Evolutionary conservation across 2,329 filamentous ascomycete species (phyloP).

Genomic region (Lecanicillium sp.): DNA sequence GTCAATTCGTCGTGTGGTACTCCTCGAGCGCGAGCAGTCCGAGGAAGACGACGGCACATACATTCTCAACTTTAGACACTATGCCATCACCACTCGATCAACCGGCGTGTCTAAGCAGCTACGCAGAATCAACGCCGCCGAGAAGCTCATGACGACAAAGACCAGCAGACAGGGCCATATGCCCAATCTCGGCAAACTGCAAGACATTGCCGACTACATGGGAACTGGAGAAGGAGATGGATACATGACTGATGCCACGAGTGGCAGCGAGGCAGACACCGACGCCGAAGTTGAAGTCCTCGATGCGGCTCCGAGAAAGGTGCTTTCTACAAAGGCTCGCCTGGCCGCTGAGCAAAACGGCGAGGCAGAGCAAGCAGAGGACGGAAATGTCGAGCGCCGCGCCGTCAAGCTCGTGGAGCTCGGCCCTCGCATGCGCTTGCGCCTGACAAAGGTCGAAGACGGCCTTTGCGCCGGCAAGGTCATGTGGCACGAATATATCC

Average conservation of each 20-base stretch:
- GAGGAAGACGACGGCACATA: conserved; percentile 60
- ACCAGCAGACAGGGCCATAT: conserved; percentile 59
- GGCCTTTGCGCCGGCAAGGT: conserved; percentile 82
- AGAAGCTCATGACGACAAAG: conserved; percentile 60
- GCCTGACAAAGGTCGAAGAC: conserved; percentile 93
- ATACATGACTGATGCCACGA: conserved; percentile 78
- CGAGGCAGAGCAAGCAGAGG: conserved; percentile 37
- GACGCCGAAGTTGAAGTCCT: conserved; percentile 91
- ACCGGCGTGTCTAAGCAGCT: conserved; percentile 80
- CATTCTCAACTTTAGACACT: conserved; percentile 83
- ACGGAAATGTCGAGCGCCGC: conserved; percentile 65
- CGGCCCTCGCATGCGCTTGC: conserved; percentile 80
- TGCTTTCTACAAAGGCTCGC: conserved; percentile 46
- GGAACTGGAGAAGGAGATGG: conserved; percentile 64
- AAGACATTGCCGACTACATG: conserved; percentile 92
- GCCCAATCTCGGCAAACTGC: conserved; percentile 82
- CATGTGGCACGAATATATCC: conserved; percentile 96
- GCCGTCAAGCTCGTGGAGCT: conserved; percentile 90
- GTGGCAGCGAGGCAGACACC: conserved; percentile 86
- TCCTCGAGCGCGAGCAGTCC: conserved; percentile 72
- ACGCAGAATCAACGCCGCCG: conserved; percentile 75
- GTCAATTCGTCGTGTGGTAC: conserved; percentile 84
- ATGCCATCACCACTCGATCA: conserved; percentile 85
- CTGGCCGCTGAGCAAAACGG: conserved; percentile 29
- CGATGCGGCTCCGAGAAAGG: conserved; percentile 55